phyloP scores from a whole-genome alignment of 129 eudicot species.

The Erigeron canadensis region DNA sequence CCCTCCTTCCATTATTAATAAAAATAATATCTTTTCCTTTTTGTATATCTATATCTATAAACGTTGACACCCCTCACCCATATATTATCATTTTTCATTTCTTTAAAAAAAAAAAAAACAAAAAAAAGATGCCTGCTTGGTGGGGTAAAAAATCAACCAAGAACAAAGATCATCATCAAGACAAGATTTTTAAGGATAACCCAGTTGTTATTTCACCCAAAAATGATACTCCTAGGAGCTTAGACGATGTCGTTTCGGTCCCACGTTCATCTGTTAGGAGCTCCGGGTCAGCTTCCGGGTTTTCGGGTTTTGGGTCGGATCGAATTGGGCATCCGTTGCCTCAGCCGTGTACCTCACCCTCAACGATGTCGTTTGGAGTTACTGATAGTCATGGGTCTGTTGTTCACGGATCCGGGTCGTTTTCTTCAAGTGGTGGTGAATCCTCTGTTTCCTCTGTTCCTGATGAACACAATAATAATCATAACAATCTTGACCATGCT shows the following conservation, averaged over 20 bases:
- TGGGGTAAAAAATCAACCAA: slow-evolving; percentile 64
- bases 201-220: background rate
- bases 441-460: slow-evolving; percentile 73
- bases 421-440: slow-evolving; percentile 68
- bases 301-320: slow-evolving; percentile 41
- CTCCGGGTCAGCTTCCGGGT: slow-evolving; percentile 20
- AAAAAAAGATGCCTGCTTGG: slow-evolving; percentile 77
- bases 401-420: slow-evolving; percentile 46
- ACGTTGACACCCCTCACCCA: background rate
- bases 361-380: slow-evolving; percentile 24
- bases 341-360: slow-evolving; percentile 48
- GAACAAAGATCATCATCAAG: slow-evolving; percentile 41
- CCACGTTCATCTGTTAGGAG: slow-evolving; percentile 23
- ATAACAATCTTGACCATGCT: slow-evolving; percentile 24
- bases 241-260: slow-evolving; percentile 42
- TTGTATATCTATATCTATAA: background rate
- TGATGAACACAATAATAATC: background rate
- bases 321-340: slow-evolving; percentile 59
- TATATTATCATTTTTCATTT: background rate
- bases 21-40: background rate
- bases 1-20: background rate
- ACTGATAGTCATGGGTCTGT: slow-evolving; percentile 23
- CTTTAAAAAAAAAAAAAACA: background rate
- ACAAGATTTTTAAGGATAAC: slow-evolving; percentile 5
- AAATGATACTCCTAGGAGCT: slow-evolving; percentile 34